phyloP scores from a whole-genome alignment of 78 protist species.

The Chrysochromulina tobinii region DNA sequence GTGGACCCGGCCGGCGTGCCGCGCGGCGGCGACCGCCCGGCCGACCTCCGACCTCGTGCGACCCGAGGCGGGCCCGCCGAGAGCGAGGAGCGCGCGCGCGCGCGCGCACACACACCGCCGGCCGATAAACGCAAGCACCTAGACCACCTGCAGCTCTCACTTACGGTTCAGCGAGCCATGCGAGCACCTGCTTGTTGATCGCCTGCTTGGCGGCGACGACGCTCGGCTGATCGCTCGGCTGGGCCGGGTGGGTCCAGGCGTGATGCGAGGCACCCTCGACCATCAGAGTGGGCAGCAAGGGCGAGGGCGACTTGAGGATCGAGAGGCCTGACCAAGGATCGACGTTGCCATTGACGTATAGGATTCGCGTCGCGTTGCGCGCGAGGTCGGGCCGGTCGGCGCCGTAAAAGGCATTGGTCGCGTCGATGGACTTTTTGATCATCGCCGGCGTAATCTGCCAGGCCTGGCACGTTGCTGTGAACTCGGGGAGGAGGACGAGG shows the following conservation, averaged over 20 bases:
- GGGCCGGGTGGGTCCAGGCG: constrained; percentile 64
- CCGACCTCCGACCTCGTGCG: no score
- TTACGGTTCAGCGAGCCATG: background rate
- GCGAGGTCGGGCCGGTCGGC: constrained; percentile 53
- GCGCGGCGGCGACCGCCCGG: no score
- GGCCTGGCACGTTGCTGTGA: background rate
- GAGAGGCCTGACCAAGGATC: constrained; percentile 61
- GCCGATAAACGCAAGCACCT: no score
- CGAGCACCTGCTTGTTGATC: background rate
- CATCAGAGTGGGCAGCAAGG: background rate
- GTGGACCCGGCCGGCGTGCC: no score
- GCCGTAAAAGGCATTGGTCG: constrained; percentile 69
- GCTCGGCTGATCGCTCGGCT: constrained; percentile 10
- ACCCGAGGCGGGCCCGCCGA: no score
- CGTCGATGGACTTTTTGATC: constrained; percentile 32
- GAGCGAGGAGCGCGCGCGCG: no score
- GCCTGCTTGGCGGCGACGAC: background rate
- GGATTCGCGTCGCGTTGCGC: constrained; percentile 25
- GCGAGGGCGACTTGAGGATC: constrained; percentile 1
- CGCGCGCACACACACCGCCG: no score
- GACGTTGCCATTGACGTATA: constrained; percentile 64
- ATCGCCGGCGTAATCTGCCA: background rate
- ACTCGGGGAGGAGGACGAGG: background rate
- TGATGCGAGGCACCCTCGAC: constrained; percentile 66
- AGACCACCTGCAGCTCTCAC: no score